Evolutionary conservation across 441 rosid species (phyloP).

Genomic region (Adansonia gregorii): DNA sequence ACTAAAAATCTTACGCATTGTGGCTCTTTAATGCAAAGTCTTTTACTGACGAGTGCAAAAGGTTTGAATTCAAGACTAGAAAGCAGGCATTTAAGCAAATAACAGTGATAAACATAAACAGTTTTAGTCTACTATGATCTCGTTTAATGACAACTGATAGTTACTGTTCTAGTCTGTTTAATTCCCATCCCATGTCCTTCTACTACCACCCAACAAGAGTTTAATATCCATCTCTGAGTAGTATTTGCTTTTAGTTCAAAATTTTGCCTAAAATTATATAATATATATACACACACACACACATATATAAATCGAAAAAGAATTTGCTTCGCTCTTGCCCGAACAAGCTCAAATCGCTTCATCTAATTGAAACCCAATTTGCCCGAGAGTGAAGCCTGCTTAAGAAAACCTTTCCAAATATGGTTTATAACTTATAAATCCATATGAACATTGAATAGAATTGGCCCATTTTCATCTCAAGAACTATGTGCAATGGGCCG

Average conservation of each 20-base stretch:
- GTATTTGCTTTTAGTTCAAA: no score
- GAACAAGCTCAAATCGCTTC: no score
- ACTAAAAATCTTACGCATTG: background rate
- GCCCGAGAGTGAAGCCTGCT: no score
- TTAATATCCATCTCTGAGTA: constrained; percentile 42
- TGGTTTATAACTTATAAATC: no score
- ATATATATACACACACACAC: no score
- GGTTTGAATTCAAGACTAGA: background rate
- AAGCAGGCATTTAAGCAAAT: constrained; percentile 9
- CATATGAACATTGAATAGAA: no score
- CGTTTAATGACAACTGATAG: background rate
- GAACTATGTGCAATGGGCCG: no score
- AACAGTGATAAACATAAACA: background rate
- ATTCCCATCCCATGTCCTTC: background rate
- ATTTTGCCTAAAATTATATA: constrained; percentile 28
- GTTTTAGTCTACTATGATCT: background rate
- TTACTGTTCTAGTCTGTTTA: background rate
- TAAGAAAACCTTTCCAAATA: no score
- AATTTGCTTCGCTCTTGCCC: no score
- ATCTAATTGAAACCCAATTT: no score
- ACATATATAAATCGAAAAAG: no score
- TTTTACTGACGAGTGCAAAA: background rate
- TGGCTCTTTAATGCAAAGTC: background rate
- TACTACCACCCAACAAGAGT: background rate
- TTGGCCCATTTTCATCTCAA: no score